phyloP scores from a whole-genome alignment of 2,329 filamentous ascomycete genomes.

The Trichophyton simii region DNA sequence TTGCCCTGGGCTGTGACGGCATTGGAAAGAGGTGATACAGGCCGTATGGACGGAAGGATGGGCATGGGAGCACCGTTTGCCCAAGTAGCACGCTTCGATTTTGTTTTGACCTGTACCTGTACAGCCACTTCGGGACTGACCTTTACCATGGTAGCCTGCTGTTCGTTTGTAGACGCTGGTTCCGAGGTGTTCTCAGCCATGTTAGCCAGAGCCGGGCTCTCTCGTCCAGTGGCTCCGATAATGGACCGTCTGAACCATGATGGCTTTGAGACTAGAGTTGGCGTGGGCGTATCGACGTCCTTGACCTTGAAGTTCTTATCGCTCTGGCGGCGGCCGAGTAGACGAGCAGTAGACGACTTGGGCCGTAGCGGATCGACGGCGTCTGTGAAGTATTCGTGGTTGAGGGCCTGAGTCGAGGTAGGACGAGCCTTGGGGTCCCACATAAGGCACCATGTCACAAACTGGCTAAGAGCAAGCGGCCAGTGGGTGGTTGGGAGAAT shows the following conservation, averaged over 20 bases:
- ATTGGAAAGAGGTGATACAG: constrained; percentile 93
- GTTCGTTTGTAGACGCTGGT: constrained; percentile 19
- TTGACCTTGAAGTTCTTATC: constrained; percentile 55
- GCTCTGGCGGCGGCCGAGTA: constrained; percentile 81
- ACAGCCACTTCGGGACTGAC: constrained; percentile 29
- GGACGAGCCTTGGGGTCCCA: constrained; percentile 92
- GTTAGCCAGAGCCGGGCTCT: constrained; percentile 46
- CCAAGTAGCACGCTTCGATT: constrained; percentile 84
- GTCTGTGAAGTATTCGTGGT: constrained; percentile 88
- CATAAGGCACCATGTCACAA: constrained; percentile 97
- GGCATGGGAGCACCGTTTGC: constrained; percentile 85
- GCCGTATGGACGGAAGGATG: constrained; percentile 85
- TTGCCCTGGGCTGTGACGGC: constrained; percentile 81
- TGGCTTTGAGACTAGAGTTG: constrained; percentile 61
- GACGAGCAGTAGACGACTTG: constrained; percentile 75
- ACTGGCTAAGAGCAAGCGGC: constrained; percentile 75
- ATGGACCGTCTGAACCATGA: constrained; percentile 97
- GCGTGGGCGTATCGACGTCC: constrained; percentile 51
- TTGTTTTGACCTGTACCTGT: constrained; percentile 18
- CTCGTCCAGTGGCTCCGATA: constrained; percentile 56
- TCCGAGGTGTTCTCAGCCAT: constrained; percentile 26
- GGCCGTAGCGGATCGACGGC: constrained; percentile 82
- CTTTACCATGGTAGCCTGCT: constrained; percentile 28
- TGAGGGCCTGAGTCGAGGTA: constrained; percentile 84
- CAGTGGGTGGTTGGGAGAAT: constrained; percentile 84